Evolutionary conservation across 2,329 filamentous ascomycete species (phyloP).

Genomic region (Botrytis galanthina): DNA sequence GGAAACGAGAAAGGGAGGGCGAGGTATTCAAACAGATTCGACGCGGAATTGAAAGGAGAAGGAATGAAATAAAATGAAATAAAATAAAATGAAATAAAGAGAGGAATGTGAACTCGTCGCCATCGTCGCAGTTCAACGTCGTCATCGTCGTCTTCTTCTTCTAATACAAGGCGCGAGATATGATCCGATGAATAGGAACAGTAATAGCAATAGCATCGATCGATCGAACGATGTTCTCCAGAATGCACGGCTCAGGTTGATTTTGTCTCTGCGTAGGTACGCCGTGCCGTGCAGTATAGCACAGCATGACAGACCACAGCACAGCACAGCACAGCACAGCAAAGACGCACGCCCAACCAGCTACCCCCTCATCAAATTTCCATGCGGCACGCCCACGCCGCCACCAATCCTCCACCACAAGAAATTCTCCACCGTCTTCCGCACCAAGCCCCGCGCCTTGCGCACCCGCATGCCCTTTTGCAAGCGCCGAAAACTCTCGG

Average conservation of each 20-base stretch:
- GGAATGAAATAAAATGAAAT: not conserved
- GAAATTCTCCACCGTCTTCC: constrained; percentile 16
- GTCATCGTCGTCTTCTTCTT: not conserved
- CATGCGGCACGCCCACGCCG: not conserved
- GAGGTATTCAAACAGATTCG: too few species aligned
- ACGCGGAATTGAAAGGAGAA: too few species aligned
- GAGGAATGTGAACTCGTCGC: not conserved
- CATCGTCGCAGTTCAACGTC: too few species aligned
- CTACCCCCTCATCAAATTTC: not conserved
- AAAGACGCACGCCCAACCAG: too few species aligned
- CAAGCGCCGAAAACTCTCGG: not conserved
- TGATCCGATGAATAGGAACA: not conserved
- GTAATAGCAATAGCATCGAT: not conserved
- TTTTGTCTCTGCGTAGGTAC: not conserved
- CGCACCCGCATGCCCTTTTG: not conserved
- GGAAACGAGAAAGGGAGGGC: too few species aligned
- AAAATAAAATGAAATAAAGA: not conserved
- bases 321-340: too few species aligned
- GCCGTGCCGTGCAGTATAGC: too few species aligned
- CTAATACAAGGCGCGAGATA: not conserved
- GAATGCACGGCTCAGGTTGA: not conserved
- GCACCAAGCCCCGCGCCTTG: not conserved
- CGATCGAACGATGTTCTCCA: not conserved
- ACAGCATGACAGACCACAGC: not conserved
- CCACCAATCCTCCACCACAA: constrained; percentile 8